A percentile compares a stretch with the other conserved stretches of the same genome.
These are phyloP conservation scores for Metschnikowia gelsemii DNA, from an alignment of 805 yeast species.

Conservation along the genomic window DNA sequence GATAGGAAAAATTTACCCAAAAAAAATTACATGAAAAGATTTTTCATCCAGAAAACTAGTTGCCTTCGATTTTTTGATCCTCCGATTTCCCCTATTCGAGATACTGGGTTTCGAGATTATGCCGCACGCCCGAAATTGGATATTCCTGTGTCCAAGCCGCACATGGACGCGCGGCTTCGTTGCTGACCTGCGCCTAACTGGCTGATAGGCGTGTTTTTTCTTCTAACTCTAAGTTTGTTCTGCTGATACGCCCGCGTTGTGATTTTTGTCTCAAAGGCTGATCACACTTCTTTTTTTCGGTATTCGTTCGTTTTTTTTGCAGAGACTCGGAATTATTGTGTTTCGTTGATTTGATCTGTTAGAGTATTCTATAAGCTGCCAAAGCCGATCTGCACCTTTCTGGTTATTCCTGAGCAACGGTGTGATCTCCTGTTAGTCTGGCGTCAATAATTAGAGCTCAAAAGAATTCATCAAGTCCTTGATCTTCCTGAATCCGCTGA, in stretches of 20 bases:
- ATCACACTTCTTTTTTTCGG: not conserved
- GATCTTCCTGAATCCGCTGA: too few relatives aligned
- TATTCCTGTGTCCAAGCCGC: slow-evolving; percentile 1
- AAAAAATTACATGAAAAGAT: too few relatives aligned
- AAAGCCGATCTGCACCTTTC: not conserved
- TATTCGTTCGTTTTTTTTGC: not conserved
- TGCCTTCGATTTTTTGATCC: too few relatives aligned
- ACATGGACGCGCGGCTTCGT: slow-evolving; percentile 1
- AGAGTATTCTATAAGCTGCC: not conserved
- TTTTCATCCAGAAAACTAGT: too few relatives aligned
- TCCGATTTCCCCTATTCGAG: too few relatives aligned
- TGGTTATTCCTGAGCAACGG: not conserved
- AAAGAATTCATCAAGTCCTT: too few relatives aligned
- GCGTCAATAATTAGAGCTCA: too few relatives aligned
- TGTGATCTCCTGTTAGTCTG: not conserved
- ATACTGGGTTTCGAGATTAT: not conserved
- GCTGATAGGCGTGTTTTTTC: slow-evolving; percentile 5
- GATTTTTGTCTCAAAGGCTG: not conserved
- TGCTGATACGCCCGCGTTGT: slow-evolving; percentile 1
- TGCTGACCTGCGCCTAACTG: slow-evolving; percentile 6
- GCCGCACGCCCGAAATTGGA: slow-evolving; percentile 1
- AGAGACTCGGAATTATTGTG: too few relatives aligned
- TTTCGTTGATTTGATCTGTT: too few relatives aligned
- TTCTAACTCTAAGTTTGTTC: not conserved
- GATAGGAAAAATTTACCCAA: too few relatives aligned